These are phyloP conservation scores for Vanderwaltozyma yarrowii DNA, from an alignment of 805 yeast species.

Conservation along the genomic window DNA sequence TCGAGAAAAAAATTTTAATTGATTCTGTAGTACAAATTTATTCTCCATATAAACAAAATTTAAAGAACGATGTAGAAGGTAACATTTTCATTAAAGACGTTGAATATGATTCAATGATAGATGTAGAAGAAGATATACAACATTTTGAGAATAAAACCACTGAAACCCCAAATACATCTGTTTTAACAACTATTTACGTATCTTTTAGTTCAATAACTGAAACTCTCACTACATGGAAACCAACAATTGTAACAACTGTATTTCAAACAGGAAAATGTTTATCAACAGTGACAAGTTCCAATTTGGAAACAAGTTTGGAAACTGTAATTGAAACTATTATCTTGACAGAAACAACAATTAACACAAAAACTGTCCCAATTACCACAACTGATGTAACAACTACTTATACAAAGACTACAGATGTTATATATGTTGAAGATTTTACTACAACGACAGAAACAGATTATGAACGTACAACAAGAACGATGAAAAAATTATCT, in stretches of 20 bases:
- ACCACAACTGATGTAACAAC: not conserved
- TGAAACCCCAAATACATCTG: no score
- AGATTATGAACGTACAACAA: not conserved
- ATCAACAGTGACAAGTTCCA: not conserved
- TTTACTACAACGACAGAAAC: slow-evolving; percentile 3
- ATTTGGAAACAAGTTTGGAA: not conserved
- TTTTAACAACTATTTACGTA: no score
- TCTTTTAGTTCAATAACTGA: no score
- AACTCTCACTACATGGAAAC: slow-evolving; percentile 7
- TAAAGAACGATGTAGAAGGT: no score
- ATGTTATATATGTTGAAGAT: not conserved
- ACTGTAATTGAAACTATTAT: not conserved
- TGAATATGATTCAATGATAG: no score
- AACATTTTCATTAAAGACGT: no score
- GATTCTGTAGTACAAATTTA: slow-evolving; percentile 1
- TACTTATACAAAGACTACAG: not conserved
- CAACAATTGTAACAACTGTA: slow-evolving; percentile 5
- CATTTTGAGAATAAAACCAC: no score
- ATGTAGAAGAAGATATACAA: no score
- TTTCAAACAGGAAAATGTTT: not conserved
- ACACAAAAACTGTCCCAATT: not conserved
- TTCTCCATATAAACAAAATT: not conserved
- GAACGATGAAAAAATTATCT: not conserved
- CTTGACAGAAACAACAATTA: not conserved
- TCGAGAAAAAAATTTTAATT: slow-evolving; percentile 5